Percentiles rank a stretch among this genome's conserved stretches.
Evolutionary conservation across 495 filamentous ascomycete genomes (phyloP).

Genomic region (Aspergillus olivimuriae): DNA sequence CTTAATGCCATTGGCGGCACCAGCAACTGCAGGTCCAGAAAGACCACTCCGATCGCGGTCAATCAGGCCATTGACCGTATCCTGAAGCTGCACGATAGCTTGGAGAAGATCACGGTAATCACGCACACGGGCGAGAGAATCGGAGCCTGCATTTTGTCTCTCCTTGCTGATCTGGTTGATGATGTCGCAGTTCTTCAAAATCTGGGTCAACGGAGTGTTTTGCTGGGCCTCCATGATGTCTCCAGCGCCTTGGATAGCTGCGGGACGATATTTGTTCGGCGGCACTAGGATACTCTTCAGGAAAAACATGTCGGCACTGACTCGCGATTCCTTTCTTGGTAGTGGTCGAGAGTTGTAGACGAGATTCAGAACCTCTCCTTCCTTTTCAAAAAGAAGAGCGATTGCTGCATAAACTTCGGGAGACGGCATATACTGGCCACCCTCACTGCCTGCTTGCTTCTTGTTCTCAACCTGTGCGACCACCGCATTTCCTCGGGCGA

Average conservation of each 20-base stretch:
- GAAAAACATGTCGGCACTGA: constrained; percentile 89
- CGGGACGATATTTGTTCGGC: constrained; percentile 88
- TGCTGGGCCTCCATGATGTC: constrained; percentile 78
- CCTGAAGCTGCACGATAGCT: constrained; percentile 76
- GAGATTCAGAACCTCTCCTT: constrained; percentile 70
- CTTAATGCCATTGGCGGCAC: constrained; percentile 68
- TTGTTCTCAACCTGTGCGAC: constrained; percentile 25
- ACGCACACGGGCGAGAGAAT: constrained; percentile 35
- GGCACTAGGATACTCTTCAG: constrained; percentile 77
- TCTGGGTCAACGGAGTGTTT: constrained; percentile 75
- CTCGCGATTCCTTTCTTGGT: constrained; percentile 39
- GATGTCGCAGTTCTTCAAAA: constrained; percentile 61
- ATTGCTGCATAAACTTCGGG: constrained; percentile 72
- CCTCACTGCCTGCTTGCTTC: constrained; percentile 28
- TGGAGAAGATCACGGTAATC: constrained; percentile 58
- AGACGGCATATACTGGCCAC: constrained; percentile 64
- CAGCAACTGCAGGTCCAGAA: constrained; percentile 53
- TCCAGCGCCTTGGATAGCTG: constrained; percentile 68
- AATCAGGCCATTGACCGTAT: constrained; percentile 82
- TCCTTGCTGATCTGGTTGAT: constrained; percentile 73
- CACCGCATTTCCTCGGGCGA: constrained; percentile 52
- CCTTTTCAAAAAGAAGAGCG: constrained; percentile 75
- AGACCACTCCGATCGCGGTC: constrained; percentile 80
- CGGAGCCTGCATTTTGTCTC: constrained; percentile 46
- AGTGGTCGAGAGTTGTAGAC: constrained; percentile 72